These are phyloP conservation scores for Camellia lanceoleosa DNA, from an alignment of 148 eudicot species.

Conservation along the genomic window DNA sequence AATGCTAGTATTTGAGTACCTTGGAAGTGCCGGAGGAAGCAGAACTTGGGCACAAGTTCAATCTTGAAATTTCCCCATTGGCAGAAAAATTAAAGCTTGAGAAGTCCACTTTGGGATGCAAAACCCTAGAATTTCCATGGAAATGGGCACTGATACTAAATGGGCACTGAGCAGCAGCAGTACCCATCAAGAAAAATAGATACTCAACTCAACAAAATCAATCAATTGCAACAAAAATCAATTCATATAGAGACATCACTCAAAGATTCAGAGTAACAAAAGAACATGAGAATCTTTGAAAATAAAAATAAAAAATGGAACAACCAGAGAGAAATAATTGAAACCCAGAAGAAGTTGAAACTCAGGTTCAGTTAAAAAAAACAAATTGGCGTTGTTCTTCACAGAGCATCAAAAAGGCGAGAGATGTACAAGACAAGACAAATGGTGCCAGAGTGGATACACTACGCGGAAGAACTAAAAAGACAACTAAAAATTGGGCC, in stretches of 20 bases:
- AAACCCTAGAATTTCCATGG: constrained; percentile 26
- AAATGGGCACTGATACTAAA: constrained; percentile 29
- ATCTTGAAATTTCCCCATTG: constrained; percentile 27
- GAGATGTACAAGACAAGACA: no score
- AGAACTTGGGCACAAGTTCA: constrained; percentile 24
- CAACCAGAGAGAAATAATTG: no score
- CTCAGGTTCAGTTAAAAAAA: no score
- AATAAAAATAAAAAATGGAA: not conserved
- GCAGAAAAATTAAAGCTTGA: constrained; percentile 25
- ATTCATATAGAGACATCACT: not conserved
- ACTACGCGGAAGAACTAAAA: no score
- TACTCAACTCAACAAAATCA: constrained; percentile 14
- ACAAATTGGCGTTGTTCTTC: no score
- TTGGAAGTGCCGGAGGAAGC: constrained; percentile 23
- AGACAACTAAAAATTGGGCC: no score
- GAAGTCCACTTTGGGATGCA: constrained; percentile 20
- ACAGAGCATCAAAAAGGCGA: no score
- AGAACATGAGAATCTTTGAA: not conserved
- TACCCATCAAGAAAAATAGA: constrained; percentile 30
- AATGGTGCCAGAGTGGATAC: no score
- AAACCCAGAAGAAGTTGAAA: no score
- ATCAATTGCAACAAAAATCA: constrained; percentile 10
- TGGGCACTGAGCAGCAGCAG: constrained; percentile 32
- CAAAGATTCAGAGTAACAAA: not conserved
- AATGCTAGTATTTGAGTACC: constrained; percentile 28